Evolutionary conservation across 176 grass and related monocot species (phyloP).

Genomic region (Melocanna baccifera): DNA sequence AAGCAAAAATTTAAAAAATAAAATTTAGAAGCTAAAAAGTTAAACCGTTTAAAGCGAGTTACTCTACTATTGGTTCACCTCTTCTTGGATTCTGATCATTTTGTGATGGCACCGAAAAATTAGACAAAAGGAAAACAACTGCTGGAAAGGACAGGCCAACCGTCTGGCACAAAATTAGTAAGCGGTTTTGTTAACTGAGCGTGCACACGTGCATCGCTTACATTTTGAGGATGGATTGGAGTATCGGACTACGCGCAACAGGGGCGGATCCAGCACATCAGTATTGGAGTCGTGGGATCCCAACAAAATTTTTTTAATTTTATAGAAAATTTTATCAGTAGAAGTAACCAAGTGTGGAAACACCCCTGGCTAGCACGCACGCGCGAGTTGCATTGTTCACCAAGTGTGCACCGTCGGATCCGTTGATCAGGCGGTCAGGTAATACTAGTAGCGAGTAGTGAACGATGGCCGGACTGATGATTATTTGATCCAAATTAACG

Average conservation of each 20-base stretch:
- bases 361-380: background rate
- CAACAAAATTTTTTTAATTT: too few species aligned
- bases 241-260: too few species aligned
- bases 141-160: background rate
- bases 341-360: too few species aligned
- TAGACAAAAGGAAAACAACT: too few species aligned
- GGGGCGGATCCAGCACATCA: too few species aligned
- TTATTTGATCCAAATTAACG: background rate
- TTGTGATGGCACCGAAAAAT: background rate
- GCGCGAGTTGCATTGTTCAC: background rate
- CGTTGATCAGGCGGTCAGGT: background rate
- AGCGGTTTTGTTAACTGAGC: background rate
- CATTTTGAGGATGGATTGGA: background rate
- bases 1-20: too few species aligned
- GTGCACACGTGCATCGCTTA: conserved; percentile 20
- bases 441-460: background rate
- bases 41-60: too few species aligned
- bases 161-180: background rate
- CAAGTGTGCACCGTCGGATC: background rate
- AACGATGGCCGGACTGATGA: background rate
- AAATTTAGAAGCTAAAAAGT: too few species aligned
- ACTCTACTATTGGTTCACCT: background rate
- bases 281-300: too few species aligned
- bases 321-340: too few species aligned
- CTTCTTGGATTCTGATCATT: too few species aligned